Evolutionary conservation across 2,329 filamentous ascomycete genomes (phyloP).

Genomic region (Aspergillus persii): DNA sequence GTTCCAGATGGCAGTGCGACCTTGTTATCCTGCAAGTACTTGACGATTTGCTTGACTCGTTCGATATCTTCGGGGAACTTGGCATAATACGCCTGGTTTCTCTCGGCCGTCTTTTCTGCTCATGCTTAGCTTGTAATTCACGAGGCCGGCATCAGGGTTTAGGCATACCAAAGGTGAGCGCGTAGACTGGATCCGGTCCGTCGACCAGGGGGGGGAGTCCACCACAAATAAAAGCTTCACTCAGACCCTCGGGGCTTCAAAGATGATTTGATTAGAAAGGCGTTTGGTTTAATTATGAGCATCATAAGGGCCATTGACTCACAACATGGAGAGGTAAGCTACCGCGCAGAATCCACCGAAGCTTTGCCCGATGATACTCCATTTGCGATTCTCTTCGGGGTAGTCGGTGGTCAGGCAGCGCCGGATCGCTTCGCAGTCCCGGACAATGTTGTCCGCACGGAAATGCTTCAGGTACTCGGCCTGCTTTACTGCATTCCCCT

Average conservation of each 20-base stretch:
- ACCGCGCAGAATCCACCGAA: constrained; percentile 86
- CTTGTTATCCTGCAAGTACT: constrained; percentile 61
- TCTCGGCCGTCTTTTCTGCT: constrained; percentile 60
- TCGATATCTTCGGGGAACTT: constrained; percentile 82
- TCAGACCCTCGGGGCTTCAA: constrained; percentile 65
- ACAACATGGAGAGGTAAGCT: constrained; percentile 77
- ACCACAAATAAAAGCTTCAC: constrained; percentile 80
- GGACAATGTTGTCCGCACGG: constrained; percentile 85
- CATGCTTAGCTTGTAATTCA: constrained; percentile 11
- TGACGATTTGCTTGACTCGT: constrained; percentile 64
- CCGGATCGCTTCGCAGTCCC: constrained; percentile 83
- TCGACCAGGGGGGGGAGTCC: constrained; percentile 76
- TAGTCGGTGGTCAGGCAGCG: constrained; percentile 69
- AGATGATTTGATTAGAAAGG: background rate
- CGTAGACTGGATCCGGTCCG: constrained; percentile 72
- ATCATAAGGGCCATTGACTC: constrained; percentile 19
- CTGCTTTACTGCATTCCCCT: constrained; percentile 65
- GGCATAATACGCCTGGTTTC: constrained; percentile 75
- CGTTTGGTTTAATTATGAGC: too few species aligned
- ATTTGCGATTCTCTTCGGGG: constrained; percentile 68
- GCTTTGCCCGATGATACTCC: constrained; percentile 85
- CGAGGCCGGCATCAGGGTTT: background rate
- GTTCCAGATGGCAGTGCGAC: constrained; percentile 67
- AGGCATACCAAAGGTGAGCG: constrained; percentile 58
- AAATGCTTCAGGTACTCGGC: constrained; percentile 79